Evolutionary conservation across 768 basidiomycete genomes (phyloP), one percentile per base, ranked within the genome.

Genomic region (Pisolithus microcarpus): DNA sequence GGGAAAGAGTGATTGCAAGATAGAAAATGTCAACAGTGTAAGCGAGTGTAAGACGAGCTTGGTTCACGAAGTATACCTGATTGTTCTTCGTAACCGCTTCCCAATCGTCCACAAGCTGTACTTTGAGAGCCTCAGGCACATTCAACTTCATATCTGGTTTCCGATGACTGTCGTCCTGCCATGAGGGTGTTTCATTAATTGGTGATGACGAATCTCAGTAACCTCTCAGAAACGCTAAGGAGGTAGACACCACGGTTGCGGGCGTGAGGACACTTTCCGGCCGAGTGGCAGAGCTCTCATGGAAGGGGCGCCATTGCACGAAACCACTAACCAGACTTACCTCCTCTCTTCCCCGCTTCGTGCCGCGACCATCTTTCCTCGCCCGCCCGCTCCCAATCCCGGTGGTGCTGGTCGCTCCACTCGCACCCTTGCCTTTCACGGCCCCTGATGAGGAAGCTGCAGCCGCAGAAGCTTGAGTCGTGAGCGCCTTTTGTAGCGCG

Each of bases 71-170:
- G 55, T 69, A 24, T 52, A 87, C 95, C 79, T 92, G 88, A 58
- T 84, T 82, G 64, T 93, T 89, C 73, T 96, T 97, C 48, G 96
- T 98, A 37, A 98, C 84, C 5, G 85, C 81, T 68, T 98, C 95
- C 96, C 96, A 99, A 58, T 98, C 96, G 61, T 98, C 93, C 2
- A 98, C 93, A 36, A 99, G 75, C 43, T 87, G 76, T 28, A 83
- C 78, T 66, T 96, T 97, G 55, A 98, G 76, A n/a, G 78, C 66
- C 59, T 97, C 96, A 0, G 95, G 96, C 5, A 96, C 84, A 52
- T 75, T 79, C 46, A 99, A 75, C 70, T 90, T 91, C 77, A 98
- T 84, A 61, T 98, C 94, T 1, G 90, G 86, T 57, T 87, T 83
- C 65, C 81, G 83, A 62, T 73, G 73, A 53, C 73, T 79, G 24